Evolutionary conservation across 371 early-diverging fungal species (phyloP).

Genomic region (Rhizomucor miehei): DNA sequence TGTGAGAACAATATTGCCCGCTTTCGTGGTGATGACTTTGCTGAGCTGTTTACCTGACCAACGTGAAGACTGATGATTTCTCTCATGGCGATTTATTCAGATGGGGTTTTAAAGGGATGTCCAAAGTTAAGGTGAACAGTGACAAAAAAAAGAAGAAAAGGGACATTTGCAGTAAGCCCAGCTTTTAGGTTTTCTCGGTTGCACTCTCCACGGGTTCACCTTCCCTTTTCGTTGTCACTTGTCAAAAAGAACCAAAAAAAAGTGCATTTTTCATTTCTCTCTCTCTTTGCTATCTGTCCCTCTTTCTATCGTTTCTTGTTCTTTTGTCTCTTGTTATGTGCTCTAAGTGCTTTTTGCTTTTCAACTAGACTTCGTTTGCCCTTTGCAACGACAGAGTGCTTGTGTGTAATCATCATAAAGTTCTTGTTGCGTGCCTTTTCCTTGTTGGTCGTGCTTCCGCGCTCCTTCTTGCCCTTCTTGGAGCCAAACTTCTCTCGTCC

Average conservation of each 20-base stretch:
- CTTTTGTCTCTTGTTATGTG: slow-evolving; percentile 63
- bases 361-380: slow-evolving; percentile 79
- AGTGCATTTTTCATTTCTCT: too few relatives aligned
- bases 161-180: too few relatives aligned
- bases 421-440: slow-evolving; percentile 94
- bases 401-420: slow-evolving; percentile 94
- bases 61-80: slow-evolving; percentile 97
- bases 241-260: too few relatives aligned
- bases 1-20: slow-evolving; percentile 18
- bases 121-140: slow-evolving; percentile 17
- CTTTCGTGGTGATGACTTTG: not conserved
- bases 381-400: slow-evolving; percentile 79
- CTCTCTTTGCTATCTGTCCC: too few relatives aligned
- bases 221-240: too few relatives aligned
- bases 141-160: slow-evolving; percentile 3
- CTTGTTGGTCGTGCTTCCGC: slow-evolving; percentile 81
- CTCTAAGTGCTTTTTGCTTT: slow-evolving; percentile 73
- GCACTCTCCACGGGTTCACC: too few relatives aligned
- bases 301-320: slow-evolving; percentile 11
- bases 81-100: slow-evolving; percentile 65
- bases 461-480: slow-evolving; percentile 79
- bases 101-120: slow-evolving; percentile 11
- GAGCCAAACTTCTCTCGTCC: slow-evolving; percentile 91
- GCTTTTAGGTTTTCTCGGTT: too few relatives aligned
- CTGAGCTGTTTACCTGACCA: slow-evolving; percentile 66